Evolutionary conservation across 2,329 filamentous ascomycete species (phyloP).

Genomic region (Exophiala calicioides): DNA sequence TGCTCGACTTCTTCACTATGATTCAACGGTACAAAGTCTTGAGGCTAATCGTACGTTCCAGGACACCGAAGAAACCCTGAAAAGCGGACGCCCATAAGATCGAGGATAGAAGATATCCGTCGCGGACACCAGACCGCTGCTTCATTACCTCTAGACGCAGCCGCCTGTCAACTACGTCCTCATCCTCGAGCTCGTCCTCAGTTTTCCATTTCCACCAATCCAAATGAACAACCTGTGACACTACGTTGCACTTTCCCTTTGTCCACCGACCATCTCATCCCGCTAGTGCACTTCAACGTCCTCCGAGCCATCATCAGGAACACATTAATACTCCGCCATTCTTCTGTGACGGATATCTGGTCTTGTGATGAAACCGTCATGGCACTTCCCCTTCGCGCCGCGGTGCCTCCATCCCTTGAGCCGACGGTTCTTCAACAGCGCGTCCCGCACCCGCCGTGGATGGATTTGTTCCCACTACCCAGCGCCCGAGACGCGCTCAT

Average conservation of each 20-base stretch:
- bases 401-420: conserved; percentile 26
- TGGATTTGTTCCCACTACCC: conserved; percentile 34
- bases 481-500: conserved; percentile 34
- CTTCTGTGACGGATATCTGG: no score
- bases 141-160: no score
- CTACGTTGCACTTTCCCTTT: no score
- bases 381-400: neutral
- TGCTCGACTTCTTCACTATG: no score
- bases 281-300: conserved; percentile 14
- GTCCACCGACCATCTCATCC: conserved; percentile 10
- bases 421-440: conserved; percentile 29
- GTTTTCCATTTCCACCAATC: no score
- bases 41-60: no score
- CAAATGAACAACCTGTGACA: no score
- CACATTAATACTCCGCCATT: conserved; percentile 5
- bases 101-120: conserved; percentile 8
- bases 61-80: no score
- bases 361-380: neutral
- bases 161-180: no score
- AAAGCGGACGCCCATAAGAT: conserved; percentile 6
- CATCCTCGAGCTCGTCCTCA: no score
- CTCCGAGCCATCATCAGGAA: conserved; percentile 7
- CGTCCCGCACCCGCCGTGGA: conserved; percentile 35
- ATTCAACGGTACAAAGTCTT: no score
- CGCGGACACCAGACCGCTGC: conserved; percentile 4